Conservation (phyloP, 2,329 filamentous ascomycete species). For the Aspergillus sp. region DNA sequence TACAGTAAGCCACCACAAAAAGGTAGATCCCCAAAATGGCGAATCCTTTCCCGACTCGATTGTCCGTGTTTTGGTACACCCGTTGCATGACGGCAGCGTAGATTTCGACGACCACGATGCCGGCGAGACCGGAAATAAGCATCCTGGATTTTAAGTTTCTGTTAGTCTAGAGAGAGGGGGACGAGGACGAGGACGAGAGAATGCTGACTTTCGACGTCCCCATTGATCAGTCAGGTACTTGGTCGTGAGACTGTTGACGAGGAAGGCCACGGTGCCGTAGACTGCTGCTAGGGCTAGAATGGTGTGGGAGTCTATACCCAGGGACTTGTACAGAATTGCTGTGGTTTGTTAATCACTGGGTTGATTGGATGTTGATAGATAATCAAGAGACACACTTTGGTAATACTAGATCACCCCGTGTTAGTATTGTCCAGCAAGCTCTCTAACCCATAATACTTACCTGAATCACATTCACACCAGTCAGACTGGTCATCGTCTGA, state of each 20-base stretch:
- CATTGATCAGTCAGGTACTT: conserved; percentile 57
- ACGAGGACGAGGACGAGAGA: not conserved
- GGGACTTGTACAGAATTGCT: conserved; percentile 56
- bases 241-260: conserved; percentile 53
- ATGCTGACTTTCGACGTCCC: conserved; percentile 54
- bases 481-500: conserved; percentile 58
- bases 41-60: conserved; percentile 58
- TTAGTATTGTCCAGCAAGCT: not conserved
- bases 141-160: conserved; percentile 40
- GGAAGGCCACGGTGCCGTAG: conserved; percentile 55
- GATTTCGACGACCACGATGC: conserved; percentile 57
- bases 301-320: conserved; percentile 51
- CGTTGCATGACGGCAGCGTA: conserved; percentile 61
- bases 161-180: not conserved
- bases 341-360: conserved; percentile 9
- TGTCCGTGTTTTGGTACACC: conserved; percentile 56
- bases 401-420: conserved; percentile 25
- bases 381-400: conserved; percentile 27
- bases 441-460: conserved; percentile 19
- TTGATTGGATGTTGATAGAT: conserved; percentile 29
- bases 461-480: conserved; percentile 59
- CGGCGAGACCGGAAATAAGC: conserved; percentile 54
- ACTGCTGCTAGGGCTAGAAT: conserved; percentile 56
- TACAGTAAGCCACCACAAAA: conserved; percentile 57
- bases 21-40: conserved; percentile 60